Percentiles rank a stretch among this genome's conserved stretches.
These are phyloP conservation scores for Claviceps fusiformis DNA, from an alignment of 2,329 filamentous ascomycete species.

Conservation along the genomic window DNA sequence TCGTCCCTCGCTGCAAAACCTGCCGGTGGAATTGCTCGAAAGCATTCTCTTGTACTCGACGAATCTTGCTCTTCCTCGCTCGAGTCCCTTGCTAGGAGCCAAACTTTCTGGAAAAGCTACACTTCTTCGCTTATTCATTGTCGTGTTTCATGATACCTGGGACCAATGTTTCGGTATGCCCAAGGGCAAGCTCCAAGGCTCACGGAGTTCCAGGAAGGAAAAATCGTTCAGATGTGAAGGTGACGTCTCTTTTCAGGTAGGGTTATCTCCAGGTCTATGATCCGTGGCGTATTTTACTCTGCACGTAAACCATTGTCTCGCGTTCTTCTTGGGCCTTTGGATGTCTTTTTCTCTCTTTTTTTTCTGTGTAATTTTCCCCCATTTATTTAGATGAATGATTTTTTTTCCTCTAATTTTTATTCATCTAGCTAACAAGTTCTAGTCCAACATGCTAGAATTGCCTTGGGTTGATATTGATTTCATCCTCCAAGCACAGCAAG, in stretches of 20 bases:
- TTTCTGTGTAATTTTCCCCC: neutral
- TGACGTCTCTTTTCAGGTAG: slow-evolving; percentile 31
- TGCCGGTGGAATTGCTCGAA: slow-evolving; percentile 42
- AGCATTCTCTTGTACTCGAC: slow-evolving; percentile 35
- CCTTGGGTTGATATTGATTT: slow-evolving; percentile 32
- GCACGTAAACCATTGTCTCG: neutral
- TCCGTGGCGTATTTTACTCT: neutral
- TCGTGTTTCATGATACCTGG: slow-evolving; percentile 25
- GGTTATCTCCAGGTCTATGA: slow-evolving; percentile 6
- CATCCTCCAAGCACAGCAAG: slow-evolving; percentile 33
- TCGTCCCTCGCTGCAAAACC: slow-evolving; percentile 16
- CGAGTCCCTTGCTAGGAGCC: slow-evolving; percentile 29
- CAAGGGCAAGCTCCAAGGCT: slow-evolving; percentile 3
- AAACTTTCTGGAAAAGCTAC: slow-evolving; percentile 30
- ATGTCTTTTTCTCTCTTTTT: neutral
- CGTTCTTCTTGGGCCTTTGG: neutral
- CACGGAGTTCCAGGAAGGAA: slow-evolving; percentile 1
- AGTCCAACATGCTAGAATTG: slow-evolving; percentile 30
- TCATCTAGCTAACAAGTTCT: neutral
- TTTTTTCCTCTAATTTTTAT: neutral
- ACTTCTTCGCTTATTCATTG: slow-evolving; percentile 23
- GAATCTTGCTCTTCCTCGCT: slow-evolving; percentile 33
- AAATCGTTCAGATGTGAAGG: slow-evolving; percentile 15
- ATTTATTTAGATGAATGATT: neutral
- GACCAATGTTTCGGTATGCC: slow-evolving; percentile 22